phyloP scores from a whole-genome alignment of 2,329 filamentous ascomycete species.

The Fusarium proliferatum region DNA sequence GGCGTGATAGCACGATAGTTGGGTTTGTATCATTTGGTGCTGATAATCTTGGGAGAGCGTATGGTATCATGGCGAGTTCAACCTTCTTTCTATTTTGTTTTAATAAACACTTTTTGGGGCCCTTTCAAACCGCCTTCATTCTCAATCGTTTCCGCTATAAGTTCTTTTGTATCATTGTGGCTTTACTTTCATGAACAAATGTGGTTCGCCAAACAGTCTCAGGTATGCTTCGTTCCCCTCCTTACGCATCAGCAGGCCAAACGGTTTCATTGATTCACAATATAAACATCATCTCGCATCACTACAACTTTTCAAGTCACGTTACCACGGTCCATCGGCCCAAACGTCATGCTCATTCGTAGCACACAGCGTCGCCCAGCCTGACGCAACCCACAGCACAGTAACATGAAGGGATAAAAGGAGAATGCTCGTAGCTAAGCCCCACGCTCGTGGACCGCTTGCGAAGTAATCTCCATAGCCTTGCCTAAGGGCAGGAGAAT shows the following conservation, averaged over 20 bases:
- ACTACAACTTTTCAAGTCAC: neutral
- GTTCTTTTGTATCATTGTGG: neutral
- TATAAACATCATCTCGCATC: neutral
- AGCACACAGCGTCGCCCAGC: slow-evolving; percentile 51
- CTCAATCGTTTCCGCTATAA: neutral
- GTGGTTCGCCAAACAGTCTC: neutral
- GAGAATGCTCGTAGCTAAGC: slow-evolving; percentile 47
- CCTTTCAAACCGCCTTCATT: too few species aligned
- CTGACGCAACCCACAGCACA: slow-evolving; percentile 50
- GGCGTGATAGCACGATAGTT: neutral
- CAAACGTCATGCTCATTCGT: slow-evolving; percentile 44
- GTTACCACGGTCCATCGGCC: slow-evolving; percentile 47
- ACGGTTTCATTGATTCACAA: neutral
- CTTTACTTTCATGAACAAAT: neutral
- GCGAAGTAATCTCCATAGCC: slow-evolving; percentile 29
- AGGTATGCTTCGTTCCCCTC: neutral
- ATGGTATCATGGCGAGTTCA: neutral
- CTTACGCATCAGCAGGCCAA: neutral
- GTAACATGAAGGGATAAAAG: slow-evolving; percentile 50
- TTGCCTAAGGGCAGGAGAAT: slow-evolving; percentile 14
- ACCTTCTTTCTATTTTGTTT: slow-evolving; percentile 4
- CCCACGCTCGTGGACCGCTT: slow-evolving; percentile 40
- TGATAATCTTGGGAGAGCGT: neutral
- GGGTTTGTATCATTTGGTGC: neutral
- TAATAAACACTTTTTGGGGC: neutral